Base-by-base conservation (phyloP, 2,329 filamentous ascomycete species). In the Amauroascus verrucosus region DNA sequence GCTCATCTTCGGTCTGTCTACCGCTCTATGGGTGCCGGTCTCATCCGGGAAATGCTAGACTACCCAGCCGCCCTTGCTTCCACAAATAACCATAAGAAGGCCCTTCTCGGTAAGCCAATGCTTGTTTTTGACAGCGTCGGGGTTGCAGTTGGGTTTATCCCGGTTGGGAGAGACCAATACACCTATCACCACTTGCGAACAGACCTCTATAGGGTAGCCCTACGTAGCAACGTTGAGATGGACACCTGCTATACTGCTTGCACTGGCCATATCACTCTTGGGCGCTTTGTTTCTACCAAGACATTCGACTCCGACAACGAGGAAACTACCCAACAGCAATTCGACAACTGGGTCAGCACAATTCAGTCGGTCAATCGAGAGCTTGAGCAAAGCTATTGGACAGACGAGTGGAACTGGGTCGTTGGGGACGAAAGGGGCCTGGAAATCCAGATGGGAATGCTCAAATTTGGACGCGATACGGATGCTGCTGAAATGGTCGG, bases 221-320 rank as follows among this genome's bases (percentile, higher is more conserved):
- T 55, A 4, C 32, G 43, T 18, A 51, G 48, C 33, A 48, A 35
- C 16, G 30, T 55, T 32, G 38, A 47, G 18, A 52, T 50, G 6
- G 53, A 55, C 35, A 55, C 53, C 24, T 55, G 53, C 48, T 55
- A 55, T 33, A 55, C 53, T 41, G 48, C 53, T 7, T 55, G 53
- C 35, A 55, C 49, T 28, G 32, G 16, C 11, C 53, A 55, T 26
- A 51, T 55, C n/a, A 55, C 53, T 11, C 53, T 55, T 18, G 53
- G 48, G 4, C 53, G 53, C 6, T 55, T 55, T 52, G 24, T 52
- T 11, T 46, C 32, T 16, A 43, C 48, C 16, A 48, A 51, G 11
- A 35, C 35, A 9, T 55, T 55, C 26, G 41, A 55, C 26, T 51
- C 33, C 11, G 53, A 51, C 2, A 20, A 7, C 7, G 43, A 16